A percentile compares a stretch with the other conserved stretches of the same genome.
Conservation (phyloP, 2,329 filamentous ascomycete species). For the Endoconidiophora laricicola region DNA sequence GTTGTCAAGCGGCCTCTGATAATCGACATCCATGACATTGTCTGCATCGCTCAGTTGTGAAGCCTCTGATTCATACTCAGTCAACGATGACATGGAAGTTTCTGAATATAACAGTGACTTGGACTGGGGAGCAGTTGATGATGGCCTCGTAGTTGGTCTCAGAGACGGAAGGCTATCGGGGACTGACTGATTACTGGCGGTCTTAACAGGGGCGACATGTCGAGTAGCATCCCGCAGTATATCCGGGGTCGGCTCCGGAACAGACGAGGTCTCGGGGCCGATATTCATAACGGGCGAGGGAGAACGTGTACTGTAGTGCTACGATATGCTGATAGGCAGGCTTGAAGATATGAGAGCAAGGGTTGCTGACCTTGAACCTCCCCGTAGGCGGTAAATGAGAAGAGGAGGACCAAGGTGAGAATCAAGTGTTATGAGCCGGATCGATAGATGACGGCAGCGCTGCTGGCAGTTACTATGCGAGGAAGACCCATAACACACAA, state of each 20-base stretch:
- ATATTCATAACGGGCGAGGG: background rate
- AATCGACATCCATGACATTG: too few species aligned
- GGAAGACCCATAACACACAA: constrained; percentile 8
- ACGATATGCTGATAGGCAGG: background rate
- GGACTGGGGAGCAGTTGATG: background rate
- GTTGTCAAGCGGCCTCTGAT: too few species aligned
- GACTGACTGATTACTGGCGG: background rate
- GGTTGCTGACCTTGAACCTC: background rate
- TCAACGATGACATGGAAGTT: constrained; percentile 8
- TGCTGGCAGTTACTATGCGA: background rate
- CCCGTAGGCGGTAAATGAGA: background rate
- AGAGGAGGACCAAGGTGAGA: background rate
- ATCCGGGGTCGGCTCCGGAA: background rate
- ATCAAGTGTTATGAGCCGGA: background rate
- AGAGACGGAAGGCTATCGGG: background rate
- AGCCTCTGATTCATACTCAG: constrained; percentile 3
- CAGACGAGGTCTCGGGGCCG: background rate
- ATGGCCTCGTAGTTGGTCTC: background rate
- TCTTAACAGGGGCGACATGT: background rate
- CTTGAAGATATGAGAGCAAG: background rate
- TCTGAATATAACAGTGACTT: background rate
- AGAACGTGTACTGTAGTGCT: background rate
- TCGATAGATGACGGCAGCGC: background rate
- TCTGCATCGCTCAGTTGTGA: background rate
- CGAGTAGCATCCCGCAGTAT: background rate